Percentiles rank a stretch among this genome's conserved stretches.
Evolutionary conservation across 495 filamentous ascomycete genomes (phyloP).

Genomic region (Neurospora pannonica): DNA sequence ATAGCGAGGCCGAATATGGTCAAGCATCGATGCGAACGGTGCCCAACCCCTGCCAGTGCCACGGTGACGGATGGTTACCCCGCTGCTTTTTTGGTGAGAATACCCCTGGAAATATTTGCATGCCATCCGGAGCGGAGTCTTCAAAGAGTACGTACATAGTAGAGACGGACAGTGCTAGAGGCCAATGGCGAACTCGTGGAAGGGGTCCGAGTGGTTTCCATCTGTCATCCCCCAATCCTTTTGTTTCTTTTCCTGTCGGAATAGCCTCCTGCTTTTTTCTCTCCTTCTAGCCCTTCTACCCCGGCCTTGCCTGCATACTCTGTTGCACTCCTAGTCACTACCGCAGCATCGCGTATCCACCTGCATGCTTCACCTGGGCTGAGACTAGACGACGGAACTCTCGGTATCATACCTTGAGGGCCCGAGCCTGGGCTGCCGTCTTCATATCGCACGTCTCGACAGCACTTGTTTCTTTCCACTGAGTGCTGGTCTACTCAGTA

Average conservation of each 20-base stretch:
- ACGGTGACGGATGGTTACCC: slow-evolving; percentile 11
- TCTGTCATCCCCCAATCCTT: slow-evolving; percentile 16
- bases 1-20: slow-evolving; percentile 16
- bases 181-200: slow-evolving; percentile 8
- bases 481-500: background rate
- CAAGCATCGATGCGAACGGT: slow-evolving; percentile 13
- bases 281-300: slow-evolving; percentile 5
- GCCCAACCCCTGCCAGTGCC: slow-evolving; percentile 8
- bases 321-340: background rate
- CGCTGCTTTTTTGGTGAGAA: slow-evolving; percentile 3
- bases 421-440: background rate
- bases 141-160: slow-evolving; percentile 8
- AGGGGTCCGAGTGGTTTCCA: slow-evolving; percentile 28
- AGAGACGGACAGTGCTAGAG: slow-evolving; percentile 9
- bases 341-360: background rate
- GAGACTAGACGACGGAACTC: background rate
- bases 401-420: background rate
- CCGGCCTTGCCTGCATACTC: slow-evolving; percentile 1
- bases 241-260: slow-evolving; percentile 10
- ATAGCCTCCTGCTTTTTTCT: slow-evolving; percentile 6
- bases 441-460: background rate
- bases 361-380: background rate
- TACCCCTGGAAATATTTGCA: background rate
- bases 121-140: background rate
- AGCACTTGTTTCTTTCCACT: background rate